Percentiles rank a stretch among this genome's conserved stretches.
Conservation (phyloP, 441 rosid species). For the Corymbia citriodora region DNA sequence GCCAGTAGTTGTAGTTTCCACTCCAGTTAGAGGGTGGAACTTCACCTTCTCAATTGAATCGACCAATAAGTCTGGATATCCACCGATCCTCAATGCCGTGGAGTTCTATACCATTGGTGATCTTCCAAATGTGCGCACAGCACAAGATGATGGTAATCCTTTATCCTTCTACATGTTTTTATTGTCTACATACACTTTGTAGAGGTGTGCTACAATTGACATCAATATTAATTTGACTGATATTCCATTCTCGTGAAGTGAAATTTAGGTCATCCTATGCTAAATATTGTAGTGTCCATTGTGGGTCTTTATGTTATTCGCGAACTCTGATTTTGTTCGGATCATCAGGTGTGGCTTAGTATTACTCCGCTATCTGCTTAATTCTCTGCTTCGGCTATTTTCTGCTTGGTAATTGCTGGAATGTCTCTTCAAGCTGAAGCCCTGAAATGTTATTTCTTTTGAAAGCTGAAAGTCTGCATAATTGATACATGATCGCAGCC, state of each 20-base stretch:
- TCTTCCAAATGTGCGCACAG: constrained; percentile 8
- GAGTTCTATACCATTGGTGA: constrained; percentile 12
- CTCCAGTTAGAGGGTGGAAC: constrained; percentile 15
- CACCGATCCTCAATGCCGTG: constrained; percentile 33
- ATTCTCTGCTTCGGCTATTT: not conserved
- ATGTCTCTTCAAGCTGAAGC: not conserved
- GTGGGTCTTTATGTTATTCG: not conserved
- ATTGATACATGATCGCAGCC: not conserved
- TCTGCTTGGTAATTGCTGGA: not conserved
- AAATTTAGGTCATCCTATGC: not conserved
- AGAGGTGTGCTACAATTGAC: not conserved
- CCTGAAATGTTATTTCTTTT: not conserved
- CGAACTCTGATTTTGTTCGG: not conserved
- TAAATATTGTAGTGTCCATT: not conserved
- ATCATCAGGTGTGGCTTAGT: not conserved
- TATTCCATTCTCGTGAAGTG: not conserved
- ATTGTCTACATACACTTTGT: not conserved
- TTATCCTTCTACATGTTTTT: not conserved
- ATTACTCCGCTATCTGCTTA: not conserved
- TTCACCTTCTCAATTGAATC: constrained; percentile 11
- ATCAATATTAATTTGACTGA: not conserved
- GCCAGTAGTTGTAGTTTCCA: not conserved
- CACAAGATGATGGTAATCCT: constrained; percentile 20
- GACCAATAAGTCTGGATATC: constrained; percentile 13
- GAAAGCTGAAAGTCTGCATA: not conserved